Evolutionary conservation across 2,329 filamentous ascomycete genomes (phyloP), one percentile per base, ranked within the genome.

Genomic region (Scedosporium apiospermum): DNA sequence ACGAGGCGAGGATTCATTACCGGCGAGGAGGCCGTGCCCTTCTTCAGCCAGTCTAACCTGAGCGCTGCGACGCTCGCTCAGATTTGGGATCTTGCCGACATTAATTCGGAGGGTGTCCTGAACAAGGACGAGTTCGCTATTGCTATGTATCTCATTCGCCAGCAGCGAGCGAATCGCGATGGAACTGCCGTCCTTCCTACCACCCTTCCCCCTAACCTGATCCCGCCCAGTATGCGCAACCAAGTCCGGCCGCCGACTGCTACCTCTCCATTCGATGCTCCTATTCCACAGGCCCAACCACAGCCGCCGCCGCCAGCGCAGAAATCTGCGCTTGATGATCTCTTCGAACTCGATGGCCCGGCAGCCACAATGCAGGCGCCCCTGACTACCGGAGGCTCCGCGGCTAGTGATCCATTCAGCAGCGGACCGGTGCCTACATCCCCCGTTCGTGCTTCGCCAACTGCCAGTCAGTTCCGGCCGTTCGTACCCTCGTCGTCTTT

Each of bases 41-140:
- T 98, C 76, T 91, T 99, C 74, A 93, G 90, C 72, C 92, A 96
- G 74, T 96, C 93, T 0, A 89, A 90, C 63, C 81, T 99, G 14
- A 85, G 91, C 0, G 93, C 98, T 71, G 93, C 97, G 69, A 86
- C 85, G 9, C 80, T 99, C 61, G 95, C 95, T 34, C 90, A 96
- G 69, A 96, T 99, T 66, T 99, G 95, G 95, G 95, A 99, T 73
- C 84, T 99, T 34, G 89, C 95, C 14, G 95, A 99, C 75, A 91
- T 97, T 74, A 91, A 91, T 70, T 95, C 91, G 6, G 89, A 93
- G 68, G 95, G 95, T 10, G 88, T 89, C 63, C 79, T 99, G 63
- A 92, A 83, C 57, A 86, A 85, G 68, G 95, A 99, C 67, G 93
- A 96, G 69, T 99, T 99, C 71, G 92, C 95, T 0, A 92, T 99